These are phyloP conservation scores for Diaporthe caulivora DNA, from an alignment of 2,329 filamentous ascomycete species.

Conservation along the genomic window DNA sequence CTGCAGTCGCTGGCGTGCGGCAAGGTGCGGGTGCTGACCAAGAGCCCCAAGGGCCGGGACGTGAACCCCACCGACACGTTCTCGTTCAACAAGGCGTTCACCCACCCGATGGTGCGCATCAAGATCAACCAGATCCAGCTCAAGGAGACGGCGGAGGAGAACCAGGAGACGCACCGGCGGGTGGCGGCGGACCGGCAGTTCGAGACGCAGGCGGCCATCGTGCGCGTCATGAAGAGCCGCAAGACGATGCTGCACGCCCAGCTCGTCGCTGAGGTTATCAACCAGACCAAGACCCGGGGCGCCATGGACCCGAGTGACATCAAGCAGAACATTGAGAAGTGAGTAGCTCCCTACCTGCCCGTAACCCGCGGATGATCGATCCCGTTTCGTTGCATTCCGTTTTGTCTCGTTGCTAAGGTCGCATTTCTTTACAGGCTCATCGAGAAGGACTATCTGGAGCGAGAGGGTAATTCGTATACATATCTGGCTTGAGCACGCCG, in stretches of 20 bases:
- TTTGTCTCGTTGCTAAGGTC: neutral
- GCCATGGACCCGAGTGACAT: slow-evolving; percentile 89
- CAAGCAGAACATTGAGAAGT: slow-evolving; percentile 98
- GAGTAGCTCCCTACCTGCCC: slow-evolving; percentile 51
- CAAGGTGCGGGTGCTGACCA: slow-evolving; percentile 84
- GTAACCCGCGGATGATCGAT: slow-evolving; percentile 2
- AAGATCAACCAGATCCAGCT: slow-evolving; percentile 99
- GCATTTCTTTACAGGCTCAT: slow-evolving; percentile 71
- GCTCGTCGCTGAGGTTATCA: slow-evolving; percentile 91
- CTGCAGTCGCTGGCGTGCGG: slow-evolving; percentile 95
- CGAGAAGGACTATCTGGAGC: slow-evolving; percentile 93
- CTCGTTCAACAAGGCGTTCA: slow-evolving; percentile 81
- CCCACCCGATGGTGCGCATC: slow-evolving; percentile 85
- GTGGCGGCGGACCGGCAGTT: slow-evolving; percentile 92
- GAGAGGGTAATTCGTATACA: slow-evolving; percentile 77
- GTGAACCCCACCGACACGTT: slow-evolving; percentile 86
- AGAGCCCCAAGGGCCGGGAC: slow-evolving; percentile 87
- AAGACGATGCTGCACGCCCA: slow-evolving; percentile 90
- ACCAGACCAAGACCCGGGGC: slow-evolving; percentile 86
- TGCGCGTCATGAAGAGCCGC: slow-evolving; percentile 95
- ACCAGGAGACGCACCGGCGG: slow-evolving; percentile 91
- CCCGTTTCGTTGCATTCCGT: neutral
- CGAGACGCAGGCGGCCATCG: slow-evolving; percentile 96
- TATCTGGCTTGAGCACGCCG: slow-evolving; percentile 71
- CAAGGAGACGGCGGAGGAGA: slow-evolving; percentile 95